Evolutionary conservation across 768 basidiomycete genomes (phyloP).

Genomic region (Grammothele lineata): DNA sequence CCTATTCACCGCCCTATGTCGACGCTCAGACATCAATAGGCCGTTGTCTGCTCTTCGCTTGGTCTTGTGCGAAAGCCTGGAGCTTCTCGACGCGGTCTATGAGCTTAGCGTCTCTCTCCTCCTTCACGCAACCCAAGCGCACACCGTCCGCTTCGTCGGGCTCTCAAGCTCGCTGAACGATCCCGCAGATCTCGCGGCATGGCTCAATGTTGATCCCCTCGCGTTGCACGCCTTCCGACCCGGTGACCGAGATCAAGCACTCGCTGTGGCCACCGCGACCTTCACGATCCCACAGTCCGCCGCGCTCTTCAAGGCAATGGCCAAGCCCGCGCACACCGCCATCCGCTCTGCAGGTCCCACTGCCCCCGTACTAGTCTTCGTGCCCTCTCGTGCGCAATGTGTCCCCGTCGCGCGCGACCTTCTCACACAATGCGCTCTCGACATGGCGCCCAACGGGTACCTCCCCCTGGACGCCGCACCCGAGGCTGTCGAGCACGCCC

Average conservation of each 20-base stretch:
- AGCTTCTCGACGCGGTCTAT: slow-evolving; percentile 75
- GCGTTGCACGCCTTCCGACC: slow-evolving; percentile 77
- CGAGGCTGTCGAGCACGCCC: slow-evolving; percentile 55
- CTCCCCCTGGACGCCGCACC: slow-evolving; percentile 45
- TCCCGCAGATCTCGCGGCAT: slow-evolving; percentile 72
- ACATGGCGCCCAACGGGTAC: slow-evolving; percentile 68
- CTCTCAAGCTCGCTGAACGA: slow-evolving; percentile 78
- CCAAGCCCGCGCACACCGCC: slow-evolving; percentile 82
- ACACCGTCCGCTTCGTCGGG: slow-evolving; percentile 70
- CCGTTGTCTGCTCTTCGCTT: slow-evolving; percentile 45
- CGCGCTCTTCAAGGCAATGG: slow-evolving; percentile 86
- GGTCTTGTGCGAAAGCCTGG: slow-evolving; percentile 80
- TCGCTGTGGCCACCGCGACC: slow-evolving; percentile 62
- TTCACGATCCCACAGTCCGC: slow-evolving; percentile 87
- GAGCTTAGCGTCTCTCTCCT: slow-evolving; percentile 80
- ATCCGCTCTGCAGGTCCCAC: slow-evolving; percentile 46
- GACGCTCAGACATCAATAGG: slow-evolving; percentile 22
- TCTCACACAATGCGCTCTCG: slow-evolving; percentile 81
- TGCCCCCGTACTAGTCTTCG: slow-evolving; percentile 73
- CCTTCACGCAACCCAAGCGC: slow-evolving; percentile 56
- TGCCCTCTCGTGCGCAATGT: slow-evolving; percentile 82
- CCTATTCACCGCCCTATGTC: slow-evolving; percentile 43
- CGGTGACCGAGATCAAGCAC: slow-evolving; percentile 74
- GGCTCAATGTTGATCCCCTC: slow-evolving; percentile 68
- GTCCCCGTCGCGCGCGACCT: slow-evolving; percentile 71